Conservation (phyloP, 2,329 filamentous ascomycete species). For the Diaporthe citri region DNA sequence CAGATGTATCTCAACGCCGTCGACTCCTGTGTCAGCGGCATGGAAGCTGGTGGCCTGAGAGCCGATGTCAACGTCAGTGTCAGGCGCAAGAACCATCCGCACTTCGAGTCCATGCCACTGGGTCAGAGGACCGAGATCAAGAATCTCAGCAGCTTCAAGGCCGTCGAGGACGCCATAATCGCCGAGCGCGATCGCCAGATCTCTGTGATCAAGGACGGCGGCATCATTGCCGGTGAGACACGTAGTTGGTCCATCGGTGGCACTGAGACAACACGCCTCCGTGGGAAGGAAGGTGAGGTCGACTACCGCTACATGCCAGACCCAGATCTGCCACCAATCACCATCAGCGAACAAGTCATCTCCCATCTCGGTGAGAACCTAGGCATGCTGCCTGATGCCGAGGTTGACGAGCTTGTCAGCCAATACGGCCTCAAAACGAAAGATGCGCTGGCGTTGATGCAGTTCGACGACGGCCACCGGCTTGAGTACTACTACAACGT, state of each 20-base stretch:
- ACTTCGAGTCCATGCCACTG: conserved; percentile 56
- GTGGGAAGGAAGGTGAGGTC: conserved; percentile 96
- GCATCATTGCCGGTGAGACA: conserved; percentile 84
- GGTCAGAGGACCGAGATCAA: conserved; percentile 97
- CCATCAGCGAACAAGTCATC: conserved; percentile 80
- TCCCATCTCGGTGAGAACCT: conserved; percentile 71
- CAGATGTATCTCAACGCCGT: conserved; percentile 84
- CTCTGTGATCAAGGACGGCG: conserved; percentile 79
- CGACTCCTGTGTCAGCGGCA: conserved; percentile 88
- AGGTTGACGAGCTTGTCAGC: conserved; percentile 71
- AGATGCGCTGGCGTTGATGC: conserved; percentile 84
- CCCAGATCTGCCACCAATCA: conserved; percentile 85
- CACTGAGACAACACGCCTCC: conserved; percentile 82
- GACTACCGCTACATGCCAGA: conserved; percentile 99
- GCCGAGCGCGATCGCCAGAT: conserved; percentile 94
- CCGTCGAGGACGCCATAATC: conserved; percentile 93
- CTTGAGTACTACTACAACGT: conserved; percentile 85
- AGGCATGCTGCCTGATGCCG: conserved; percentile 78
- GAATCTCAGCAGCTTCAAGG: conserved; percentile 94
- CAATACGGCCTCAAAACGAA: conserved; percentile 80
- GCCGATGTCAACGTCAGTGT: conserved; percentile 98
- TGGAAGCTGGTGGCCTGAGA: conserved; percentile 91
- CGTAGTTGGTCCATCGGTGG: conserved; percentile 91
- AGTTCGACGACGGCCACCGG: conserved; percentile 82
- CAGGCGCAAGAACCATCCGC: conserved; percentile 64